Evolutionary conservation across 768 basidiomycete species (phyloP).

Genomic region (Plicaturopsis crispa): DNA sequence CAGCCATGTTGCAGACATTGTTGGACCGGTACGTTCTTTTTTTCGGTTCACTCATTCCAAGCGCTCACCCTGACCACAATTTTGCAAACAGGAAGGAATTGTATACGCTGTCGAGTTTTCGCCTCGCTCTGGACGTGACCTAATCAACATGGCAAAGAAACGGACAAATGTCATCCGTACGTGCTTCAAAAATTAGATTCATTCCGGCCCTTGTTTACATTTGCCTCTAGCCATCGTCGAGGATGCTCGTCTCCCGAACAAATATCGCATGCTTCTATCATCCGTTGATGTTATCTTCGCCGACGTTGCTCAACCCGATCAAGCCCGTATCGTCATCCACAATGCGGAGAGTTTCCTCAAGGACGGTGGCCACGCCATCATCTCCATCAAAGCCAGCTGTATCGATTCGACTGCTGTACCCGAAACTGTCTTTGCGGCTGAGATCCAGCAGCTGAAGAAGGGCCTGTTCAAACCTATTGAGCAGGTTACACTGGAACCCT

Average conservation of each 20-base stretch:
- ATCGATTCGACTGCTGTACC: constrained; percentile 94
- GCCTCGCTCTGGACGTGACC: constrained; percentile 89
- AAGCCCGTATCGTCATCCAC: constrained; percentile 90
- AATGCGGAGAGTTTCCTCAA: constrained; percentile 97
- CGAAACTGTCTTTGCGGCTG: constrained; percentile 81
- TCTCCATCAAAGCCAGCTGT: constrained; percentile 99
- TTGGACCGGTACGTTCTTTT: constrained; percentile 70
- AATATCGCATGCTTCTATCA: constrained; percentile 94
- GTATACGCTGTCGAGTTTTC: constrained; percentile 99
- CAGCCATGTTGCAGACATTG: constrained; percentile 97
- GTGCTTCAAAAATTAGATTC: constrained; percentile 25
- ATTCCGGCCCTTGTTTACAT: neutral
- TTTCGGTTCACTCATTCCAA: constrained; percentile 3
- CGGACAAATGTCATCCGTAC: constrained; percentile 96
- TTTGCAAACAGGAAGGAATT: constrained; percentile 68
- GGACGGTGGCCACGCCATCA: constrained; percentile 84
- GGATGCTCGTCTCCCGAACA: constrained; percentile 93
- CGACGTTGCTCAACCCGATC: constrained; percentile 97
- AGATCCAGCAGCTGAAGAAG: constrained; percentile 74
- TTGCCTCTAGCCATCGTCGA: constrained; percentile 76
- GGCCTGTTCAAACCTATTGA: constrained; percentile 88
- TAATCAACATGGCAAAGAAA: constrained; percentile 99
- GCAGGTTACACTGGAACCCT: constrained; percentile 92
- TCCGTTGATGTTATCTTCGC: constrained; percentile 97
- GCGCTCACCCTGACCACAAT: no score